Conservation (phyloP, 441 rosid genomes). For the Viola pubescens region DNA sequence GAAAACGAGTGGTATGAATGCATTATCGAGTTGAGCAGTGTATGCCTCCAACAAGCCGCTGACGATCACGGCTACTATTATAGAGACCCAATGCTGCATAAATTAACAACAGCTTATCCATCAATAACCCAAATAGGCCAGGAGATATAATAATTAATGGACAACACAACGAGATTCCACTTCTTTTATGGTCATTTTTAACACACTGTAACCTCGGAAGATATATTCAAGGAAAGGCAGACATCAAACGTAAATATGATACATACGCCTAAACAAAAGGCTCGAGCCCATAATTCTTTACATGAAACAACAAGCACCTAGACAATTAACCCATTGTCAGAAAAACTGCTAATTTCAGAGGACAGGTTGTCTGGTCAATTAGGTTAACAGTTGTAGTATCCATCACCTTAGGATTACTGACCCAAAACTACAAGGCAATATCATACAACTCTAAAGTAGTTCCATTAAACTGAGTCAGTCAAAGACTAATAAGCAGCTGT, state of each 20-base stretch:
- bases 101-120: conserved; percentile 9
- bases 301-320: background rate
- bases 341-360: background rate
- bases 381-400: too few species aligned
- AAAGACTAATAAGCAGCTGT: too few species aligned
- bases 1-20: conserved; percentile 91
- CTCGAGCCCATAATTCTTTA: background rate
- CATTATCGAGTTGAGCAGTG: conserved; percentile 90
- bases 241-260: background rate
- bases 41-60: conserved; percentile 94
- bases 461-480: too few species aligned
- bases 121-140: background rate
- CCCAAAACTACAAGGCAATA: too few species aligned
- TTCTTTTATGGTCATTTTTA: background rate
- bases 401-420: too few species aligned
- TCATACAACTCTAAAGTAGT: too few species aligned
- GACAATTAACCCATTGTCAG: background rate
- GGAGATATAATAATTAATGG: background rate
- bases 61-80: conserved; percentile 58
- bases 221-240: background rate
- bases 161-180: background rate
- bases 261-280: background rate
- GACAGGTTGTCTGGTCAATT: background rate
- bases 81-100: conserved; percentile 83
- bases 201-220: background rate